Base-by-base conservation (phyloP, 2,329 filamentous ascomycete genomes). In the Juglanconis oblonga region DNA sequence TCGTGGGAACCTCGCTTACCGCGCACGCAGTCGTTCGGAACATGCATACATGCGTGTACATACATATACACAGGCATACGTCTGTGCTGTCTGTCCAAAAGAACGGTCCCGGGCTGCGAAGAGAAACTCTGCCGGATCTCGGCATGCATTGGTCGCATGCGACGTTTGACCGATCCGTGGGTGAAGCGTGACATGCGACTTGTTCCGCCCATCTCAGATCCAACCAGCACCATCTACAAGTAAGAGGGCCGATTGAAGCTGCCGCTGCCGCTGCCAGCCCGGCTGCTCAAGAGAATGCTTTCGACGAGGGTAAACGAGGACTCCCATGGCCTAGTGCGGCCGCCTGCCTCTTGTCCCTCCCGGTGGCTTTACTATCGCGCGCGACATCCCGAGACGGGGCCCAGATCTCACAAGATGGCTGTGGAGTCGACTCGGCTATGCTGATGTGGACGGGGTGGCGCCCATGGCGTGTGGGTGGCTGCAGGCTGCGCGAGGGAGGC, bases 1-100 rank as follows among this genome's bases (percentile, higher is more conserved):
- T 62, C 54, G 54, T 53, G 45, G 17, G 31, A 54, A 48, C 42
- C 44, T 62, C 61, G 61, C 61, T 62, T 62, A 62, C 53, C 17
- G 17, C 35, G 45, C 45, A 44, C 55, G 55, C 55, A 51, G 24
- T 48, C 40, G 40, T n/a, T 47, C 48, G 48, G 32, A 35, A 52
- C 48, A 36, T 51, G 32, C 48, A 48, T 55, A 35, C 24, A 24
- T 24, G 8, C 45, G 45, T 32, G 24, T 17, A 13, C 45, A 31
- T 55, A n/a, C 24, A 24, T 42, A 24, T 33, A 42, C 45, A 36
- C 32, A 24, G 5, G 17, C 61, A 54, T 47, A 54, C 40, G 45
- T 47, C 29, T 57, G 51, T 17, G 44, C 14, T 45, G 44, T 45
- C 5, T 45, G 9, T 49, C 36, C 33, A 35, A 31, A 44, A 58